Evolutionary conservation across 768 basidiomycete species (phyloP), one percentile per base, ranked within the genome.

Genomic region (Daedaleopsis sinensis): DNA sequence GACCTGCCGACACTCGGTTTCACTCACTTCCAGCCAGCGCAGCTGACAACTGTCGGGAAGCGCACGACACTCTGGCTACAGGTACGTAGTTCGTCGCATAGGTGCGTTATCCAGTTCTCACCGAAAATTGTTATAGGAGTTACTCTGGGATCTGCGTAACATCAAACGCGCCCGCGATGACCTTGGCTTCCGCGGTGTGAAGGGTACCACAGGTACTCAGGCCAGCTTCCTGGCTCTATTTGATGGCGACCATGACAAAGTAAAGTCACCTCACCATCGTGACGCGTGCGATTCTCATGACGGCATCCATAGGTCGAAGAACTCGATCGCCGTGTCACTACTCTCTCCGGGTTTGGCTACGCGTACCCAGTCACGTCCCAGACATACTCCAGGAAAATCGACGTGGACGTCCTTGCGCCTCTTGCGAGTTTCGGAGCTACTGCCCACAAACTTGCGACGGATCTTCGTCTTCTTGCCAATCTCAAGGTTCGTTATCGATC

Each of bases 151-250:
- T 74, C 79, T 99, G 60, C 83, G 96, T 19, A 98, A 98, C 74
- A 81, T 99, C 70, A 87, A 88, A 72, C 86, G 96, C 35, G 94
- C 92, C 0, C 80, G 93, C 23, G 88, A 93, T 64, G 96, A 98
- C 73, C 76, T 99, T 52, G 96, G 97, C 5, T 98, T 99, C 81
- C 86, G 97, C 57, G 97, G 97, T 49, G 97, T 96, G 54, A 99
- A 99, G 76, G 97, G 97, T n/a, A 98, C 97, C 0, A 99, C 97
- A 0, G 97, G 97, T 10, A 98, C 97, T 0, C 97, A 98, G 74
- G 97, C 93, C 4, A 94, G 92, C 67, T 99, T 98, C 80, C 79
- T 98, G 57, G 80, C 94, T 0, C 79, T 99, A 36, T 98, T 99
- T 70, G 91, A 98, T 62, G 96, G 96, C 0, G 89, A 98, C 72